These are phyloP conservation scores for Skeletonema grethae DNA, from an alignment of 108 stramenopile species.

Conservation along the genomic window DNA sequence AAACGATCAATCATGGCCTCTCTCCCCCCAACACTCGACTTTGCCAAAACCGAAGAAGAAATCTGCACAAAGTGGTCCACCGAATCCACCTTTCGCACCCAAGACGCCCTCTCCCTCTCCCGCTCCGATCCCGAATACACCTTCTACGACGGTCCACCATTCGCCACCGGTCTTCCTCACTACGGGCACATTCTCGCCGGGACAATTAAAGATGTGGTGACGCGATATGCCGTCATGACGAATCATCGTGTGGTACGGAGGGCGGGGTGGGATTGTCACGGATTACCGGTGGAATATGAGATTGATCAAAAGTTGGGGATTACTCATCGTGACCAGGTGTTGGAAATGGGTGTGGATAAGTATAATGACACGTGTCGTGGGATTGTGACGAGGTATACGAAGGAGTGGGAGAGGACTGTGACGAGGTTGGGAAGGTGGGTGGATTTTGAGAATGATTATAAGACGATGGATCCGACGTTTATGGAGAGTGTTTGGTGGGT, in stretches of 20 bases:
- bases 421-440: constrained; percentile 98
- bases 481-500: constrained; percentile 99
- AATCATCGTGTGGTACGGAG: constrained; percentile 93
- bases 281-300: constrained; percentile 98
- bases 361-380: constrained; percentile 97
- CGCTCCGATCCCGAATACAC: constrained; percentile 90
- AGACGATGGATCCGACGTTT: constrained; percentile 97
- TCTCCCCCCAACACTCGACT: constrained; percentile 79
- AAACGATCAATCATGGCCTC: constrained; percentile 57
- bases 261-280: constrained; percentile 99
- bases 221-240: constrained; percentile 95
- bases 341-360: constrained; percentile 96
- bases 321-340: constrained; percentile 92
- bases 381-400: constrained; percentile 96
- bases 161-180: constrained; percentile 99
- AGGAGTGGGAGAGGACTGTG: constrained; percentile 97
- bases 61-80: constrained; percentile 80
- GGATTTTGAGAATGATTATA: constrained; percentile 99
- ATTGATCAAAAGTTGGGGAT: constrained; percentile 97
- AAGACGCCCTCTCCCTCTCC: constrained; percentile 66
- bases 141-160: constrained; percentile 99
- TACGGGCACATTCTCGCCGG: constrained; percentile 99
- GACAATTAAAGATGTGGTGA: constrained; percentile 99
- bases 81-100: constrained; percentile 74
- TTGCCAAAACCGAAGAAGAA: constrained; percentile 80